These are phyloP conservation scores for Agastache rugosa DNA, from an alignment of 257 asterid genomes.

Conservation along the genomic window DNA sequence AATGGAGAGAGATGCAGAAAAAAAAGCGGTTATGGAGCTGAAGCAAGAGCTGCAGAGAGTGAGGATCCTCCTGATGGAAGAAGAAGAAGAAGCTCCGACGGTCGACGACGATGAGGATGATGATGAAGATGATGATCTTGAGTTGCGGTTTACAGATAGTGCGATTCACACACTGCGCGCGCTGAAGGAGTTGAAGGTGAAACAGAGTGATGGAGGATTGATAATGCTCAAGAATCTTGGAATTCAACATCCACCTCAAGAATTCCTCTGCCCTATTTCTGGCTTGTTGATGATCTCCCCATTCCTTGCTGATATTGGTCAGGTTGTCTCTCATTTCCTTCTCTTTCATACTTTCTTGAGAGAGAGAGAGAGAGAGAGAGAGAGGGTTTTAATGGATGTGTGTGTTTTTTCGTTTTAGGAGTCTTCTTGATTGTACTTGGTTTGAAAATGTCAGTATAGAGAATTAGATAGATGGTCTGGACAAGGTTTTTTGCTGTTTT, in stretches of 20 bases:
- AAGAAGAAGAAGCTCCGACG: not conserved
- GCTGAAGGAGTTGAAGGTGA: constrained; percentile 42
- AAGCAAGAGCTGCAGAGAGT: constrained; percentile 8
- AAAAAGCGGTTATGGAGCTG: not conserved
- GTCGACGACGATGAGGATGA: constrained; percentile 30
- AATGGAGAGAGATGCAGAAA: not conserved
- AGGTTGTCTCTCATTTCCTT: not conserved
- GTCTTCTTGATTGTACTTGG: too few relatives aligned
- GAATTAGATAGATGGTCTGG: too few relatives aligned
- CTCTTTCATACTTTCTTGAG: not conserved
- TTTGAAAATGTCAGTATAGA: too few relatives aligned
- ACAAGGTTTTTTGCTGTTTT: too few relatives aligned
- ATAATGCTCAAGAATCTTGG: not conserved
- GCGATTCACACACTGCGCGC: constrained; percentile 45
- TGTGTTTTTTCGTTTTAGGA: too few relatives aligned
- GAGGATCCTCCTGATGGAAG: not conserved
- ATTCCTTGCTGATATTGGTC: not conserved
- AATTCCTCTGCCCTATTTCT: not conserved
- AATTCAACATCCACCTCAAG: not conserved
- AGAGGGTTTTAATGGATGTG: too few relatives aligned
- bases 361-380: too few relatives aligned
- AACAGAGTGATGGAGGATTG: not conserved
- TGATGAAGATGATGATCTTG: constrained; percentile 37
- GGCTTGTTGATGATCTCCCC: not conserved
- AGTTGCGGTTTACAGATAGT: constrained; percentile 41